Evolutionary conservation across 2,329 filamentous ascomycete species (phyloP).

Genomic region (Claviceps sorghi): DNA sequence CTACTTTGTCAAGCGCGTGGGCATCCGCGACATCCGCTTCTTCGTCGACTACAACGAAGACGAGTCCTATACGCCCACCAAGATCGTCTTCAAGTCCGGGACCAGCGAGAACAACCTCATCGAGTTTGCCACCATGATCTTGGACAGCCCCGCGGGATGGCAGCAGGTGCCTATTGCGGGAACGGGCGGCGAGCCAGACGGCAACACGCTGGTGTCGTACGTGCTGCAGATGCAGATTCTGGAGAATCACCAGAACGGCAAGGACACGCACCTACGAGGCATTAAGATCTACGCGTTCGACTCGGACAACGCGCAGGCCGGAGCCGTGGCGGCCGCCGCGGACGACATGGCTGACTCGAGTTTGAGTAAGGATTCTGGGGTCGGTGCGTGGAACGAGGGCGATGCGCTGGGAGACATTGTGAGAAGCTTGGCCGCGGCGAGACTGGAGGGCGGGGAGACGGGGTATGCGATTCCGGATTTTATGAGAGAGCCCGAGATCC

Average conservation of each 20-base stretch:
- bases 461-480: slow-evolving; percentile 25
- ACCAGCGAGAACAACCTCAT: slow-evolving; percentile 85
- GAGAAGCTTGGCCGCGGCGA: slow-evolving; percentile 14
- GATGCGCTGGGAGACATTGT: slow-evolving; percentile 16
- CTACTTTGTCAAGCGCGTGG: slow-evolving; percentile 72
- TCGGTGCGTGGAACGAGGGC: slow-evolving; percentile 2
- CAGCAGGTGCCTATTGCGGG: slow-evolving; percentile 58
- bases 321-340: slow-evolving; percentile 15
- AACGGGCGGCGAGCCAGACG: slow-evolving; percentile 45
- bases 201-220: slow-evolving; percentile 69
- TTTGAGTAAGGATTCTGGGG: slow-evolving; percentile 6
- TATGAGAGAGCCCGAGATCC: slow-evolving; percentile 28
- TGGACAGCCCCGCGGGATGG: slow-evolving; percentile 75
- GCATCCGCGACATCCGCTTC: slow-evolving; percentile 63
- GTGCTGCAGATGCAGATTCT: slow-evolving; percentile 80
- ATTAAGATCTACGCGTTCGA: slow-evolving; percentile 67
- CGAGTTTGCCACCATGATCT: slow-evolving; percentile 68
- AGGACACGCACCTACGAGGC: slow-evolving; percentile 92
- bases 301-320: slow-evolving; percentile 29
- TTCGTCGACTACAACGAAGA: slow-evolving; percentile 85
- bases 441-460: slow-evolving; percentile 20
- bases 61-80: slow-evolving; percentile 92
- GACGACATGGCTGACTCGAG: slow-evolving; percentile 13
- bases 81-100: slow-evolving; percentile 76
- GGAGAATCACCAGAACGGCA: slow-evolving; percentile 98